Percentiles rank a stretch among this genome's conserved stretches.
phyloP scores from a whole-genome alignment of 2,329 filamentous ascomycete genomes.

The Colletotrichum paranaense region DNA sequence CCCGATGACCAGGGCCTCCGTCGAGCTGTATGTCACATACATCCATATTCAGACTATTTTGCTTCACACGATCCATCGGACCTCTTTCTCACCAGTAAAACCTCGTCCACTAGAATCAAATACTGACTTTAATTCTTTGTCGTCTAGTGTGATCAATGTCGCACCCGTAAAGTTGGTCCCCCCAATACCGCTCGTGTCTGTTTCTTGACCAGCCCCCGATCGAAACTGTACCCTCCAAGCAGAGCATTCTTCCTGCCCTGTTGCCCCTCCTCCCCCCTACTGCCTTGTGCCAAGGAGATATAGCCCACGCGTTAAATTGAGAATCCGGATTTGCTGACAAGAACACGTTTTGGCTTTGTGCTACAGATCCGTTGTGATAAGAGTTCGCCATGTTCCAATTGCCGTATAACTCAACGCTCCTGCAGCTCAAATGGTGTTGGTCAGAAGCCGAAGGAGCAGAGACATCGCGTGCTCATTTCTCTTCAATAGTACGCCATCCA shows the following conservation, averaged over 20 bases:
- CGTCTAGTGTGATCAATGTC: slow-evolving; percentile 58
- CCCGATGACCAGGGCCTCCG: slow-evolving; percentile 48
- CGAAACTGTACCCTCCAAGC: background rate
- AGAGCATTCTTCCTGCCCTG: background rate
- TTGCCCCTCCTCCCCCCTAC: background rate
- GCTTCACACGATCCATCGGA: background rate
- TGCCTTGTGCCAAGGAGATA: background rate
- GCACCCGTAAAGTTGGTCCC: slow-evolving; percentile 52
- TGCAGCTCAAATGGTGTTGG: slow-evolving; percentile 67
- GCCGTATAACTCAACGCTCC: slow-evolving; percentile 61
- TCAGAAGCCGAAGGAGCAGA: slow-evolving; percentile 65
- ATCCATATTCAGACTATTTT: slow-evolving; percentile 11
- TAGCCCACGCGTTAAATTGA: background rate
- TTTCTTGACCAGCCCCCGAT: background rate
- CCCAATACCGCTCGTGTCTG: slow-evolving; percentile 7
- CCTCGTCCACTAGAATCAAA: background rate
- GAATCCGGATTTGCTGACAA: slow-evolving; percentile 28
- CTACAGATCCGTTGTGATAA: slow-evolving; percentile 68
- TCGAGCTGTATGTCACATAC: slow-evolving; percentile 49
- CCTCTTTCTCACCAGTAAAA: background rate
- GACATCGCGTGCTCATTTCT: slow-evolving; percentile 68
- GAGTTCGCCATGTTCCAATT: slow-evolving; percentile 68
- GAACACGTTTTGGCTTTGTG: slow-evolving; percentile 10
- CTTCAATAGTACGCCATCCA: slow-evolving; percentile 66
- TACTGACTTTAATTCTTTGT: slow-evolving; percentile 33